A percentile compares a stretch with the other conserved stretches of the same genome.
Evolutionary conservation across 179 eudicot genomes (phyloP).

Genomic region (Silene coronaria): DNA sequence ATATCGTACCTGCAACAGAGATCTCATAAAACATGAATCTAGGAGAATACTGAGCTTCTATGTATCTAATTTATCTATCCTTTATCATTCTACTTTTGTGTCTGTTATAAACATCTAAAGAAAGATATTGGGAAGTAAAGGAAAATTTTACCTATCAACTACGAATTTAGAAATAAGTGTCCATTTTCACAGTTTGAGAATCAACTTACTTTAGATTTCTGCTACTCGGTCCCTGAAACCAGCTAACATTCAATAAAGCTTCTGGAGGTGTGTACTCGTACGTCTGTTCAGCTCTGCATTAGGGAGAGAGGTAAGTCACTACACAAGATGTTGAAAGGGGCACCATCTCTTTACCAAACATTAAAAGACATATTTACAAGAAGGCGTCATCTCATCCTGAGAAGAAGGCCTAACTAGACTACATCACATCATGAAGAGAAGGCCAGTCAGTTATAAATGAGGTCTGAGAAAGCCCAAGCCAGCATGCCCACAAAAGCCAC

Average conservation of each 20-base stretch:
- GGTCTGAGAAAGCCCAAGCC: not conserved
- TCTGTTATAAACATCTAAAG: not conserved
- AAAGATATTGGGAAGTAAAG: not conserved
- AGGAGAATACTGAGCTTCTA: not conserved
- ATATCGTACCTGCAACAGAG: constrained; percentile 70
- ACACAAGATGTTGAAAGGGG: constrained; percentile 4
- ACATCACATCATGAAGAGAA: not conserved
- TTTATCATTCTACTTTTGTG: not conserved
- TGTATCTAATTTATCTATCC: not conserved
- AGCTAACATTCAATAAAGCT: constrained; percentile 76
- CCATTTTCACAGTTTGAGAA: constrained; percentile 6
- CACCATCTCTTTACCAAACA: constrained; percentile 3
- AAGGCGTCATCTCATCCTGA: not conserved
- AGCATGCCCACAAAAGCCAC: constrained; percentile 4
- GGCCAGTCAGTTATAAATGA: not conserved
- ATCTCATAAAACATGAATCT: not conserved
- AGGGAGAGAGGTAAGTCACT: constrained; percentile 5
- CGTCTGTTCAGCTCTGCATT: constrained; percentile 82
- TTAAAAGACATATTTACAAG: not conserved
- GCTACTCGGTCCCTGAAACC: constrained; percentile 68
- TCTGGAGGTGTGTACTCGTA: constrained; percentile 94
- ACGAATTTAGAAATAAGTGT: not conserved
- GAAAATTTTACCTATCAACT: not conserved
- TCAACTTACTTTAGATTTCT: constrained; percentile 60
- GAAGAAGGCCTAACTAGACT: not conserved